These are phyloP conservation scores for Jatropha podagrica DNA, from an alignment of 441 rosid species.

Conservation along the genomic window DNA sequence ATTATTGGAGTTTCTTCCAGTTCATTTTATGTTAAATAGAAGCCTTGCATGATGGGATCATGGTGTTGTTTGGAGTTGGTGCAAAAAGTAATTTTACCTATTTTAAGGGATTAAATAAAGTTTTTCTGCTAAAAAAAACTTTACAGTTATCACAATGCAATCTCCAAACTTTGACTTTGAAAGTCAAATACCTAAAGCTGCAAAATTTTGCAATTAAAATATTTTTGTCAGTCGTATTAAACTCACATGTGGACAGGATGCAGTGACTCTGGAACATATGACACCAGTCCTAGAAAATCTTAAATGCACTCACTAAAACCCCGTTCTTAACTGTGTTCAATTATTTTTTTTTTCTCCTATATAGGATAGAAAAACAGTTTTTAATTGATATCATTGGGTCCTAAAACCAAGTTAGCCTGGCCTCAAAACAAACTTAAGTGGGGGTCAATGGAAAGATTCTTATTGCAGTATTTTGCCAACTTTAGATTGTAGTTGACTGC, in stretches of 20 bases:
- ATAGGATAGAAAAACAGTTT: background rate
- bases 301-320: background rate
- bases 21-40: background rate
- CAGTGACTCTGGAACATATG: background rate
- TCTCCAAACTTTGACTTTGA: background rate
- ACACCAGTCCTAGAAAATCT: background rate
- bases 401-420: background rate
- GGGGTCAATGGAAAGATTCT: background rate
- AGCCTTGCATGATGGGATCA: background rate
- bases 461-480: background rate
- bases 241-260: background rate
- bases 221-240: background rate
- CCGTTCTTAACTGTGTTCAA: background rate
- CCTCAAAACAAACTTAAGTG: background rate
- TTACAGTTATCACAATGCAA: background rate
- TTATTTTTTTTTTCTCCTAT: background rate
- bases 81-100: background rate
- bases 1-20: conserved; percentile 2
- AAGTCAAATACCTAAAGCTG: background rate
- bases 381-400: background rate
- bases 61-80: background rate
- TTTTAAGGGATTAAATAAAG: background rate
- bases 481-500: background rate
- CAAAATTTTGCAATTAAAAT: background rate
- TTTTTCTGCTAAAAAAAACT: background rate